Evolutionary conservation across 768 basidiomycete species (phyloP).

Genomic region (Strobilomyces dryophilus): DNA sequence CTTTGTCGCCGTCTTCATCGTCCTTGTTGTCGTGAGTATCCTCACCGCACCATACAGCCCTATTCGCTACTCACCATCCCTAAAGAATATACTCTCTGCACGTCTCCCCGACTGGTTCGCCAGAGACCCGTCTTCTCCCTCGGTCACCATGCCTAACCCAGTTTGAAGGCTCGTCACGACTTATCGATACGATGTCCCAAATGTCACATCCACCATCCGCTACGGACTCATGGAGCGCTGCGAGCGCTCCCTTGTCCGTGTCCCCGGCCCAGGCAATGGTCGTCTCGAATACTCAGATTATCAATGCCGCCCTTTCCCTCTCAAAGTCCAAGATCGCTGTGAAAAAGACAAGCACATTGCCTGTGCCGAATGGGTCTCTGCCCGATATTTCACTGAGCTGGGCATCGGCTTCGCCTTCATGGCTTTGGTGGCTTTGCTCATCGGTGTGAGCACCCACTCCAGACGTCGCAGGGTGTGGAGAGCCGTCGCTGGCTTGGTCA

Average conservation of each 20-base stretch:
- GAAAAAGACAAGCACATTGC: slow-evolving; percentile 52
- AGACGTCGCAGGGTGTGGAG: slow-evolving; percentile 74
- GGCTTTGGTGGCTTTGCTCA: slow-evolving; percentile 52
- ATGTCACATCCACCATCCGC: slow-evolving; percentile 44
- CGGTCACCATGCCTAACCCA: slow-evolving; percentile 19
- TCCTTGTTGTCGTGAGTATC: slow-evolving; percentile 48
- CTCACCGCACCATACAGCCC: background rate
- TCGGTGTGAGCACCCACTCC: slow-evolving; percentile 72
- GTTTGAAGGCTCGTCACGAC: slow-evolving; percentile 40
- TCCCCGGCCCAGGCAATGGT: slow-evolving; percentile 44
- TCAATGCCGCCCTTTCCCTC: slow-evolving; percentile 65
- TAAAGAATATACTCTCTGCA: slow-evolving; percentile 55
- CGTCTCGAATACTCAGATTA: slow-evolving; percentile 50
- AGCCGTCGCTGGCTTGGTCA: slow-evolving; percentile 60
- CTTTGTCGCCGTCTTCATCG: slow-evolving; percentile 50
- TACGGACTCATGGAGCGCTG: slow-evolving; percentile 63
- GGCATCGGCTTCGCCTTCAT: slow-evolving; percentile 60
- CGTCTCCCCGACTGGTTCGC: slow-evolving; percentile 63
- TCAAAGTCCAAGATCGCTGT: slow-evolving; percentile 42
- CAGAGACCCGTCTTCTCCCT: slow-evolving; percentile 16
- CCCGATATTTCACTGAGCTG: slow-evolving; percentile 61
- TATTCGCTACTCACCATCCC: background rate
- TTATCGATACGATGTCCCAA: slow-evolving; percentile 37
- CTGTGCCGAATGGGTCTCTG: slow-evolving; percentile 69
- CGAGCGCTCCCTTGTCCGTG: slow-evolving; percentile 43